A percentile compares a stretch with the other conserved stretches of the same genome.
phyloP scores from a whole-genome alignment of 2,329 filamentous ascomycete genomes.

The Setomelanomma holmii region DNA sequence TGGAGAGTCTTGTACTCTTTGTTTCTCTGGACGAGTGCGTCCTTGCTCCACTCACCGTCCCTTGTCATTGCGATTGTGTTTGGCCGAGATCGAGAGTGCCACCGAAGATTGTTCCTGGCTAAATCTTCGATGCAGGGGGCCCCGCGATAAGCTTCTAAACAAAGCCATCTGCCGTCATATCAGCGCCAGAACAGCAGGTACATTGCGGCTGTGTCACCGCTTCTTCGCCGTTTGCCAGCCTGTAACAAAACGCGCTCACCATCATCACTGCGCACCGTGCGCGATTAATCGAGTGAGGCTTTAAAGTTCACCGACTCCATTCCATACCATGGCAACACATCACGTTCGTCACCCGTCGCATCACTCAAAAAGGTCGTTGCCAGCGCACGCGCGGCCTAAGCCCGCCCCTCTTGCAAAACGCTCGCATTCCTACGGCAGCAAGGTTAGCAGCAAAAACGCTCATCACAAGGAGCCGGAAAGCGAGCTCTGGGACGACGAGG shows the following conservation, averaged over 20 bases:
- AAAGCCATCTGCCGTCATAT: slow-evolving; percentile 48
- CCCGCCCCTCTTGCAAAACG: slow-evolving; percentile 45
- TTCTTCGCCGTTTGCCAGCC: slow-evolving; percentile 38
- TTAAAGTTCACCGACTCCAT: slow-evolving; percentile 46
- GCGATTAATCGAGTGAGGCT: slow-evolving; percentile 36
- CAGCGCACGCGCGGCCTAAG: slow-evolving; percentile 43
- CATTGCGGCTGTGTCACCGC: slow-evolving; percentile 48
- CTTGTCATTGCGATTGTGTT: slow-evolving; percentile 13
- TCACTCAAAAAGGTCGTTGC: slow-evolving; percentile 45
- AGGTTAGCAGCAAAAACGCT: slow-evolving; percentile 30
- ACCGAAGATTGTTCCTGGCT: slow-evolving; percentile 41
- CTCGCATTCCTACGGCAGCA: slow-evolving; percentile 41
- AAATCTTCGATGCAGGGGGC: slow-evolving; percentile 41
- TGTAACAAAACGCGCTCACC: slow-evolving; percentile 23
- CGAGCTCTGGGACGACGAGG: slow-evolving; percentile 51
- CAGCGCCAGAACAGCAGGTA: slow-evolving; percentile 30
- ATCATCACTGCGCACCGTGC: slow-evolving; percentile 40
- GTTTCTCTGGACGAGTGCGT: slow-evolving; percentile 9
- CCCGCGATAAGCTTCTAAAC: slow-evolving; percentile 45
- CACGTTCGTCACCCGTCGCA: slow-evolving; percentile 44
- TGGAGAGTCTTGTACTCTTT: slow-evolving; percentile 17
- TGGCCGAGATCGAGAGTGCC: slow-evolving; percentile 13
- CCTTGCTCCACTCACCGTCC: slow-evolving; percentile 1
- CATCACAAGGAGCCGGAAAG: slow-evolving; percentile 34
- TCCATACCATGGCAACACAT: slow-evolving; percentile 42